Percentiles rank a stretch among this genome's conserved stretches.
phyloP scores from a whole-genome alignment of 352 stramenopile species.

The Phytophthora boehmeriae region DNA sequence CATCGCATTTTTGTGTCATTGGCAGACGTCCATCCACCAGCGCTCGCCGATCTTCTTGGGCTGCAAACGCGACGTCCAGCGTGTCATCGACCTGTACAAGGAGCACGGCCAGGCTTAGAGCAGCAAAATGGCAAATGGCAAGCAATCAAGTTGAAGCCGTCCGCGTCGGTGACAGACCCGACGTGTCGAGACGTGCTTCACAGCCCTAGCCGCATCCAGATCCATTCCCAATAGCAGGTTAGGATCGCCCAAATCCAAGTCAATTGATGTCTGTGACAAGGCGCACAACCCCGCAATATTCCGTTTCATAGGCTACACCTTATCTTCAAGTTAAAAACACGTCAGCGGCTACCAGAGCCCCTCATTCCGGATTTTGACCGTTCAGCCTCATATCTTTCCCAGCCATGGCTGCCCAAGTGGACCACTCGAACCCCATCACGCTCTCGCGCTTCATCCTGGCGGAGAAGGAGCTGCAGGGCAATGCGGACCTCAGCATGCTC shows the following conservation, averaged over 20 bases:
- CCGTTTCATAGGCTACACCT: not conserved
- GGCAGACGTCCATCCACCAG: slow-evolving; percentile 94
- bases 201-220: not conserved
- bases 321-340: slow-evolving; percentile 4
- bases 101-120: slow-evolving; percentile 34
- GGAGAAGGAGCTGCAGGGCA: slow-evolving; percentile 92
- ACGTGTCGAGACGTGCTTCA: slow-evolving; percentile 29
- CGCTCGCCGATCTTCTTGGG: slow-evolving; percentile 98
- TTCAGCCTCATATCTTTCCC: not conserved
- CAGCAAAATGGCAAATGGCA: slow-evolving; percentile 1
- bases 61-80: slow-evolving; percentile 84
- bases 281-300: not conserved
- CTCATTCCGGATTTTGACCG: slow-evolving; percentile 4
- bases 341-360: not conserved
- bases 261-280: slow-evolving; percentile 1
- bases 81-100: slow-evolving; percentile 77
- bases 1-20: slow-evolving; percentile 6
- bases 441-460: slow-evolving; percentile 94
- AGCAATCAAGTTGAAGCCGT: not conserved
- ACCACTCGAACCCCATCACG: slow-evolving; percentile 91
- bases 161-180: slow-evolving; percentile 35
- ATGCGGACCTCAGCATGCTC: slow-evolving; percentile 94
- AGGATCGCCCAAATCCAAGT: slow-evolving; percentile 19
- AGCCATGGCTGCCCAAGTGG: slow-evolving; percentile 44
- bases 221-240: not conserved